phyloP scores from a whole-genome alignment of 1,284 basidiomycete genomes.

The Ganoderma resinaceum region DNA sequence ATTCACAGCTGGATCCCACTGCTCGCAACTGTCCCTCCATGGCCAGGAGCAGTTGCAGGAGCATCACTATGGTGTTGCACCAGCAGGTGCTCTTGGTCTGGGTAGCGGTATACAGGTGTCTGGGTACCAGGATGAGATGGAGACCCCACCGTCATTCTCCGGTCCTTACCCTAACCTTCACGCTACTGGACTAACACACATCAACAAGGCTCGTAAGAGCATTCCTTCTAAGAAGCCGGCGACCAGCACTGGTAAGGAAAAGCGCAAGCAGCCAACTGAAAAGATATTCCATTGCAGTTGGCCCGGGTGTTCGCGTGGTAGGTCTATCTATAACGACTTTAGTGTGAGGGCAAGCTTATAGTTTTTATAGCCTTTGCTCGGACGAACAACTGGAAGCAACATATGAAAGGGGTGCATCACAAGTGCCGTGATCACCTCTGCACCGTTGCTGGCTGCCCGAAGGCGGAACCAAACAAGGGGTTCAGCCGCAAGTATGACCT shows the following conservation, averaged over 20 bases:
- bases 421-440: neutral
- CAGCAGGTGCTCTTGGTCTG: conserved; percentile 18
- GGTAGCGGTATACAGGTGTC: conserved; percentile 18
- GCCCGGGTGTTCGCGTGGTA: conserved; percentile 8
- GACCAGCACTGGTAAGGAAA: neutral
- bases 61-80: conserved; percentile 14
- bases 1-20: neutral
- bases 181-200: neutral
- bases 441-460: conserved; percentile 9
- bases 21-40: neutral
- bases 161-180: neutral
- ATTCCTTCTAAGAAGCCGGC: neutral
- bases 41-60: conserved; percentile 16
- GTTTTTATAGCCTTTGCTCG: conserved; percentile 8
- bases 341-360: neutral
- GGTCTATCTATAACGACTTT: neutral
- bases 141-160: neutral
- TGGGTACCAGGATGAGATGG: neutral
- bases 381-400: conserved; percentile 10
- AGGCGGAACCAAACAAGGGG: neutral
- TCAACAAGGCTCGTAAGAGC: neutral
- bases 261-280: conserved; percentile 2
- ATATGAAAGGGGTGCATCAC: conserved; percentile 3
- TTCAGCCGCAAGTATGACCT: conserved; percentile 15
- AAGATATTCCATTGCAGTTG: conserved; percentile 5